phyloP scores from a whole-genome alignment of 441 rosid genomes.

The Adansonia madagascariensis region DNA sequence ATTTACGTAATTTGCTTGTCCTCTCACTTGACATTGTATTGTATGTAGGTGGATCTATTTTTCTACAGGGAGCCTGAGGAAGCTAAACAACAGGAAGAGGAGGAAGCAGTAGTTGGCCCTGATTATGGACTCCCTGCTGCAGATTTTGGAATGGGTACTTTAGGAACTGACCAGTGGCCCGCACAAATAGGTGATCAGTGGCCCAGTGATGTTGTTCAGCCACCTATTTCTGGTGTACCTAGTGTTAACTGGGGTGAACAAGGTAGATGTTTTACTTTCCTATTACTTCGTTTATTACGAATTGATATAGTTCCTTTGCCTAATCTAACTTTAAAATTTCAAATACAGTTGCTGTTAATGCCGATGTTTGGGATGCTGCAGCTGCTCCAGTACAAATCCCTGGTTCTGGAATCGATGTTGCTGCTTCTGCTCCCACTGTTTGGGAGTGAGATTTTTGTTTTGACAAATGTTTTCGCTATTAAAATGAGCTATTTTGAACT shows the following conservation, averaged over 20 bases:
- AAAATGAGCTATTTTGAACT: too few species aligned
- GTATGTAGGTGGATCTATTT: slow-evolving; percentile 74
- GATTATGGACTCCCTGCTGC: slow-evolving; percentile 48
- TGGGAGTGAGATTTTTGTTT: too few species aligned
- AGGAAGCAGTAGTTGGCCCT: slow-evolving; percentile 46
- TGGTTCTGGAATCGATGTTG: background rate
- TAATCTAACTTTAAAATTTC: background rate
- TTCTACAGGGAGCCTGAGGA: slow-evolving; percentile 95
- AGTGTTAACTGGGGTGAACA: slow-evolving; percentile 46
- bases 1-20: background rate
- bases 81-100: slow-evolving; percentile 72
- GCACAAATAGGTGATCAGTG: slow-evolving; percentile 46
- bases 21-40: background rate
- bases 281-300: background rate
- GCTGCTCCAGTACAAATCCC: slow-evolving; percentile 30
- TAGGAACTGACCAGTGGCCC: slow-evolving; percentile 50
- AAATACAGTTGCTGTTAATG: background rate
- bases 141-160: slow-evolving; percentile 41
- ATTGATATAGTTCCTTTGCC: background rate
- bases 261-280: slow-evolving; percentile 10
- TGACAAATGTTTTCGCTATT: too few species aligned
- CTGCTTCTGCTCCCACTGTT: background rate
- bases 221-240: slow-evolving; percentile 55
- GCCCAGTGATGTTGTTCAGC: slow-evolving; percentile 49
- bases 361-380: slow-evolving; percentile 58